Conservation (phyloP, 176 grass and related monocot species). For the Eragrostis curvula region DNA sequence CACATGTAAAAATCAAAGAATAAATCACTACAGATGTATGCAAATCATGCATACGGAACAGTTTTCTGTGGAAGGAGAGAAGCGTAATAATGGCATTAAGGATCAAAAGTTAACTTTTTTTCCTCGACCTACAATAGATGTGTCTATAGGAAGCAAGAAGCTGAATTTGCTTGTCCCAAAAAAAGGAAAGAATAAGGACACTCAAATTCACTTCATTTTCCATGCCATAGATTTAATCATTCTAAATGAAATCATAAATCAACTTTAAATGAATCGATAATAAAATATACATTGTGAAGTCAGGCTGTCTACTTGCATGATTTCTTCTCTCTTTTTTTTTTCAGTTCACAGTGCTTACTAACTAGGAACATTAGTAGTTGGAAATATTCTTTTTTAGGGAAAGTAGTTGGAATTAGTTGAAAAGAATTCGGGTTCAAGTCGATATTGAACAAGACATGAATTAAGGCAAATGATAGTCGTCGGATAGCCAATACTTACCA, state of each 20-base stretch:
- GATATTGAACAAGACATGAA: conserved; percentile 16
- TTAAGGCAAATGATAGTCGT: not conserved
- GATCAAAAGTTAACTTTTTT: not conserved
- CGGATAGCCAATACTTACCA: conserved; percentile 51
- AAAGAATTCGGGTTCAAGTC: conserved; percentile 13
- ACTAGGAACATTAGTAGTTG: not conserved
- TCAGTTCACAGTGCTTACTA: not conserved
- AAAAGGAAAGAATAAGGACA: not conserved
- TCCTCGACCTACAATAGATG: not conserved
- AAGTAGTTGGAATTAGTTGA: too few relatives aligned
- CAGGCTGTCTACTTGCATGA: not conserved
- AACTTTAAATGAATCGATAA: conserved; percentile 11
- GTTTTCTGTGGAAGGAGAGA: conserved; percentile 17
- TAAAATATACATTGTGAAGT: conserved; percentile 22
- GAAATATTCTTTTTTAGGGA: too few relatives aligned
- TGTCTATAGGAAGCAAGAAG: not conserved
- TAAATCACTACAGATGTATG: conserved; percentile 14
- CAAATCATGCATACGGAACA: not conserved
- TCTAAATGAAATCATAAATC: conserved; percentile 23
- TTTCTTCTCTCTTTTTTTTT: not conserved
- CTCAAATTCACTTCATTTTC: not conserved
- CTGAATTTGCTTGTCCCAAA: not conserved
- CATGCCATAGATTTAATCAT: conserved; percentile 12
- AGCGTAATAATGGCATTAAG: conserved; percentile 3
- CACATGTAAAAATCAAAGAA: conserved; percentile 22